Base-by-base conservation (phyloP, 2,329 filamentous ascomycete species). In the Metarhizium sp. region DNA sequence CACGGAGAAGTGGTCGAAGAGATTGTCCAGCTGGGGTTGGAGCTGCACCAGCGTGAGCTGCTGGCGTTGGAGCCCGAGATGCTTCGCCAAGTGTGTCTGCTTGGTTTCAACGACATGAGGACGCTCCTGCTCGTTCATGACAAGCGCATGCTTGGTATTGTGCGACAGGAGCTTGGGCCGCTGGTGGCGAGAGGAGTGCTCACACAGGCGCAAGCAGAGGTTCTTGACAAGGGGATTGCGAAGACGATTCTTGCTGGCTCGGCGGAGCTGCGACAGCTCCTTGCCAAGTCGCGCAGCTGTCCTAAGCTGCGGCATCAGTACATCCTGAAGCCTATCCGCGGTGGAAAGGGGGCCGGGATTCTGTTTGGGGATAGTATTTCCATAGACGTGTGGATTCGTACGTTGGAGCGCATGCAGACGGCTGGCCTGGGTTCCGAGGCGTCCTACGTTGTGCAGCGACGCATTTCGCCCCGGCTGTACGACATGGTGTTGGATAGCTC, bases 121-220 rank as follows among this genome's bases (percentile, higher is more conserved):
- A 75, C 71, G 0, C 62, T 75, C 4, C 58, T 74, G 11, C 57
- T 75, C 1, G 66, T 71, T 0, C 73, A 75, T 53, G 73, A 75
- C 59, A 75, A 75, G 56, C 67, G 73, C 3, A 73, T 75, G 69
- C 60, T 74, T 1, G 71, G 71, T 6, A 65, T 75, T 11, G 57
- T 75, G 4, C 64, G 59, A 34, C 66, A 72, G 51, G 71, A 75
- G 54, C 55, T 71, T 0, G 53, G 58, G 5, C 18, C 47, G 0
- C 53, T 74, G 6, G 56, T 68, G 5, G 53, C 38, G 1, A 60
- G 62, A 0, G 20, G 53, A 1, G 64, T 67, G 1, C 52, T 74
- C 5, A 69, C 64, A 0, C 14, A 55, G 1, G 51, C 13, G 0
- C 68, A 73, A 55, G 68, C 60, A 1, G 43, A 54, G 2, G 53